Evolutionary conservation across 2,329 filamentous ascomycete genomes (phyloP), one percentile per base, ranked within the genome.

Genomic region (Arthrobotrys conoides): DNA sequence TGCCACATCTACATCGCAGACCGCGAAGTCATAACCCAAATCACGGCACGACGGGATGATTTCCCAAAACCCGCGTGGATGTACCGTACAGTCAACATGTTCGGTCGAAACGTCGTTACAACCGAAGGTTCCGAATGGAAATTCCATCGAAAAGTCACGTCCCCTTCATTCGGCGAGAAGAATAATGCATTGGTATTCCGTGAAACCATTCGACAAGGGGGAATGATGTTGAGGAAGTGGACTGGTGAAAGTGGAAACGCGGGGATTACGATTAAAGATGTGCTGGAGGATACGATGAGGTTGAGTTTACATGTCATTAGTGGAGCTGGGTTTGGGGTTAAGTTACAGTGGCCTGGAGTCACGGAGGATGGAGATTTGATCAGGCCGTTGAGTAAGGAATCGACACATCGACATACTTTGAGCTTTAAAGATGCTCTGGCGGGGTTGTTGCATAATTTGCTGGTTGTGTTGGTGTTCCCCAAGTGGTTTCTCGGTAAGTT

Each of bases 381-480:
- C 16, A 48, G n/a, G 12, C 61, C 75, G 16, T 53, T 78, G 22
- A 65, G 44, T n/a, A 49, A 27, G 1, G 46, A 27, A 10, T 78
- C 75, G 27, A 57, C 44, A 5, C 55, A 72, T 51, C 51, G 44
- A 48, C 75, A 78, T 65, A 72, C 75, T 9, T 18, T 78, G 49
- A 78, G 75, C 48, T 78, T 78, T 20, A 78, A 72, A 48, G 3
- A 86, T 93, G 87, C 90, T 87, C 65, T 93, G 92, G 83, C 88
- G 88, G 20, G 87, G 89, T 57, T 89, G 91, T 73, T 75, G 12
- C 84, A 93, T 76, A 87, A 88, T 64, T 86, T 84, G 14, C 84
- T 92, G 41, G 84, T 93, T 80, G 87, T 92, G 72, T 84, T 93
- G 55, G 77, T 93, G 5, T 81, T 89, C 1, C 91, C 91, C 0